Evolutionary conservation across 441 rosid genomes (phyloP).

Genomic region (Erodium moschatum): DNA sequence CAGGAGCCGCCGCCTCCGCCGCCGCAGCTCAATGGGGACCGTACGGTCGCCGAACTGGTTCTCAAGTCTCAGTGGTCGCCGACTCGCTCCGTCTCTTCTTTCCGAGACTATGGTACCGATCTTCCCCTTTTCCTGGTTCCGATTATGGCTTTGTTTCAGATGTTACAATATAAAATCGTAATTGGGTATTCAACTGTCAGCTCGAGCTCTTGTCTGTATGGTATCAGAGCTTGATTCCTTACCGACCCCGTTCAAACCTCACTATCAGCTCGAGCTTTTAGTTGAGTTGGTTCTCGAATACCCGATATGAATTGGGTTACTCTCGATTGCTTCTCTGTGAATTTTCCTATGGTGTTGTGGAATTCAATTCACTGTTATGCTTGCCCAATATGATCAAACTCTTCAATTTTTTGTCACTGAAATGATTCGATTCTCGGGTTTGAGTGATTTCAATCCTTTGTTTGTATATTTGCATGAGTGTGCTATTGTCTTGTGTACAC

Average conservation of each 20-base stretch:
- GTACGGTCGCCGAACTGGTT: slow-evolving; percentile 26
- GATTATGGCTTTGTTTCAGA: background rate
- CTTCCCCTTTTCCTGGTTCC: background rate
- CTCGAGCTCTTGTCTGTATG: too few species aligned
- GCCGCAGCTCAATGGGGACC: slow-evolving; percentile 21
- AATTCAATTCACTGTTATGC: too few species aligned
- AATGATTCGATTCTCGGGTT: too few species aligned
- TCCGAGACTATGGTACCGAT: slow-evolving; percentile 41
- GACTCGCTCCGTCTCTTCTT: slow-evolving; percentile 29
- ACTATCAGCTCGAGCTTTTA: too few species aligned
- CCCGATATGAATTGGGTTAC: background rate
- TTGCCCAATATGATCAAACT: background rate
- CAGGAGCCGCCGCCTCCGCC: background rate
- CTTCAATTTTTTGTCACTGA: background rate
- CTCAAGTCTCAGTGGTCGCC: slow-evolving; percentile 31
- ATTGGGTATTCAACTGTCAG: too few species aligned
- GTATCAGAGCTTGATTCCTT: too few species aligned
- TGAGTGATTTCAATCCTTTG: too few species aligned
- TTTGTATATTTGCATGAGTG: background rate
- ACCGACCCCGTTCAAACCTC: too few species aligned
- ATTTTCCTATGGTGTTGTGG: background rate
- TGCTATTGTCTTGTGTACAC: background rate
- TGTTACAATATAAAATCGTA: too few species aligned
- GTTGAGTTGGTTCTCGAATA: too few species aligned
- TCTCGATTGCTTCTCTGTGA: background rate